Evolutionary conservation across 2,329 filamentous ascomycete species (phyloP), one percentile per base, ranked within the genome.

Genomic region (Alternaria gansuensis): DNA sequence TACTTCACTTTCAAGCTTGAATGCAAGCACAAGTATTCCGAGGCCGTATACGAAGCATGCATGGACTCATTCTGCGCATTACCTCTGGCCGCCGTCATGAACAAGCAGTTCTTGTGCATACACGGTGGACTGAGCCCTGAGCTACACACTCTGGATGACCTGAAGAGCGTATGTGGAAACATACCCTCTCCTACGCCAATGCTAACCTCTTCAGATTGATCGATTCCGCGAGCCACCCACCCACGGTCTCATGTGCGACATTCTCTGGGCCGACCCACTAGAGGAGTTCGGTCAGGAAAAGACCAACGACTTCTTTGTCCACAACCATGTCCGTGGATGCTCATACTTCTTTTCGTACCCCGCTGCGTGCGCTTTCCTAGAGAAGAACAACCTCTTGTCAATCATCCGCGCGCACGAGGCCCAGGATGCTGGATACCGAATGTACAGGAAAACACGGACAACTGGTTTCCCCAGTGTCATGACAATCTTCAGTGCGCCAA

Each of bases 1-100:
- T 99, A 99, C 85, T 99, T 99, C 82, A 99, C 95, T 62, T 99
- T 99, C 85, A 98, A 99, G 85, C 88, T 99, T 58, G 95, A 99
- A 80, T 99, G 95, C 85, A 97, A 97, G 83, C 95, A 99, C 87
- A 99, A 99, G 80, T 99, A 99, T 82, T 97, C 92, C 33, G 95
- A 98, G 82, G 87, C 87, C 65, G 87, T 99, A 60, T 99, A 99
- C 78, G 94, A 99, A 75, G 94, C 95, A 57, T 98, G 95, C 82
- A 96, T 97, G 88, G 94, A 99, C 67, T 96, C 95, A 0, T 99
- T 99, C 85, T 99, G 95, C 82, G 86, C 90, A 65, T 83, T 99
- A 64, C 95, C 95, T 29, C 83, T 99, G 70, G 95, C 95, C 57
- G 95, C 95, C 28, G 89, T 99, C 68, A 99, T 99, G 95, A 99